phyloP scores from a whole-genome alignment of 306 rosid species.

The Lotus japonicus region DNA sequence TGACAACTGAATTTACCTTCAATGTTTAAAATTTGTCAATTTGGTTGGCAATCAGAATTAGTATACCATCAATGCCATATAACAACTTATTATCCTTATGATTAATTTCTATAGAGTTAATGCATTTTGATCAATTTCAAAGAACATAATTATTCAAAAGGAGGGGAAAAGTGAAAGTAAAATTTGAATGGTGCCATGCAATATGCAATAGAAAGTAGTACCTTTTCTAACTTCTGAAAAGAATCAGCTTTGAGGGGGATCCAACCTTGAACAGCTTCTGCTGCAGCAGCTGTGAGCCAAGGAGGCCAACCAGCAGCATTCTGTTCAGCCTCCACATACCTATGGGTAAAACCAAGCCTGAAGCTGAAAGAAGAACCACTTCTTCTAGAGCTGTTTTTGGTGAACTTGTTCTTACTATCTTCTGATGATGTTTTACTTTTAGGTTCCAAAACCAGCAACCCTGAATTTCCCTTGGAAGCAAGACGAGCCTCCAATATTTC shows the following conservation, averaged over 20 bases:
- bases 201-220: background rate
- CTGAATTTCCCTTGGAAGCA: conserved; percentile 16
- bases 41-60: background rate
- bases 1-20: background rate
- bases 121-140: background rate
- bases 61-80: background rate
- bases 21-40: background rate
- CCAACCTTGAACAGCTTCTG: conserved; percentile 92
- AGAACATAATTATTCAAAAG: background rate
- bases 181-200: background rate
- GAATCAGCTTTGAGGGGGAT: conserved; percentile 87
- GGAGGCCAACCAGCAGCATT: conserved; percentile 99
- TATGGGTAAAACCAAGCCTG: conserved; percentile 39
- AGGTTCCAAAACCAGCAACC: background rate
- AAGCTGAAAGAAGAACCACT: conserved; percentile 46
- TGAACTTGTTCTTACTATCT: conserved; percentile 31
- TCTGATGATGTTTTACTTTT: conserved; percentile 35
- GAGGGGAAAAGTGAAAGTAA: background rate
- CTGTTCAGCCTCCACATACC: conserved; percentile 67
- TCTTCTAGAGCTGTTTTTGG: conserved; percentile 33
- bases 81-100: background rate
- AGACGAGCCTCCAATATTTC: background rate
- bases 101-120: background rate
- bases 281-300: conserved; percentile 77
- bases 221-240: conserved; percentile 92